Percentiles rank a stretch among this genome's conserved stretches.
Evolutionary conservation across 257 asterid genomes (phyloP).

Genomic region (Leonotis leonurus): DNA sequence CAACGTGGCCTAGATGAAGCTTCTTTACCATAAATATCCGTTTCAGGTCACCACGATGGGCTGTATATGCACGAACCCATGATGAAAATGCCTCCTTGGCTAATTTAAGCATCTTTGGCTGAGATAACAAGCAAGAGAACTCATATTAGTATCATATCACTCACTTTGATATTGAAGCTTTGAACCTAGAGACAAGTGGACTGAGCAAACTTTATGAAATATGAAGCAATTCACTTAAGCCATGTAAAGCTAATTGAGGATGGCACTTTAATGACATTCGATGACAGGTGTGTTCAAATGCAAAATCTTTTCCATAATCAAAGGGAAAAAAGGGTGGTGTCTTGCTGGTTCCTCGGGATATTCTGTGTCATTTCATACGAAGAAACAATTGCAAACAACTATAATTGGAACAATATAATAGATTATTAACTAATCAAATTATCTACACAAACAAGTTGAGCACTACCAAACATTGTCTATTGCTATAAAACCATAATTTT

Average conservation of each 20-base stretch:
- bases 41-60: too few species aligned
- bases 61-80: conserved; percentile 89
- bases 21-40: conserved; percentile 82
- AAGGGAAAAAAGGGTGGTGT: too few species aligned
- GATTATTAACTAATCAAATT: background rate
- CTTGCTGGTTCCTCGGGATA: too few species aligned
- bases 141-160: background rate
- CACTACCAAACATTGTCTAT: background rate
- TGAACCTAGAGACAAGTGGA: too few species aligned
- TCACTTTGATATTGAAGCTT: background rate
- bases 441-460: background rate
- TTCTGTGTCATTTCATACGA: background rate
- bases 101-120: conserved; percentile 39
- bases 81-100: conserved; percentile 79
- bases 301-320: background rate
- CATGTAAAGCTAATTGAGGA: background rate
- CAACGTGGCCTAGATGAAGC: conserved; percentile 94
- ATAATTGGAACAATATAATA: background rate
- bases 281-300: too few species aligned
- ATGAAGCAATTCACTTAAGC: background rate
- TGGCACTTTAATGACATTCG: background rate
- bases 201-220: background rate
- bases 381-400: background rate
- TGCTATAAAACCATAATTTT: background rate
- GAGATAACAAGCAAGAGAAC: conserved; percentile 5